Base-by-base conservation (phyloP, 1,284 basidiomycete genomes). In the Trametes polyzona region DNA sequence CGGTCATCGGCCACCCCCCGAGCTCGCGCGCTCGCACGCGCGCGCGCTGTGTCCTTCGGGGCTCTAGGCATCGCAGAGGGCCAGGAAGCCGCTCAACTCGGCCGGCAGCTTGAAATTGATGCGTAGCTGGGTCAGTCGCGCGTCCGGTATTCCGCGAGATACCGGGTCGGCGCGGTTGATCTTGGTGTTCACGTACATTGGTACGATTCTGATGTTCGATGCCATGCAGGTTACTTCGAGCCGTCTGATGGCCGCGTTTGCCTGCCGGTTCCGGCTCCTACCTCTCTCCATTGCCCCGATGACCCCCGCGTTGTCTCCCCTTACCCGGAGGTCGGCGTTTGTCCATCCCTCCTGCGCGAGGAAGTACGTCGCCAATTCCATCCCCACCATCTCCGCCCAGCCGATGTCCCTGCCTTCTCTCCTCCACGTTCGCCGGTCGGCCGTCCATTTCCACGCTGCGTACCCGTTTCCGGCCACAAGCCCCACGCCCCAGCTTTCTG, bases 361-460 rank as follows among this genome's bases (percentile, higher is more conserved):
- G 8, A 49, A 37, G 2, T 47, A 50, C 0, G 69, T 48, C 0
- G 64, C 57, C 2, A 78, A 60, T 56, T 78, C 72, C 4, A 78
- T 62, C 0, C 73, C 76, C 0, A 78, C 59, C 40, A 74, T 70
- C 58, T 80, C 76, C 0, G 70, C 76, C 77, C 77, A 79, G 1
- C 73, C 69, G 37, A 78, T 78, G 47, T 74, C 68, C 1, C 67
- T 47, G 0, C 63, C 58, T 2, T 64, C 46, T 0, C 47, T 16
- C 29, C 69, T 63, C 72, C 73, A 75, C 3, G 57, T 57, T 0
- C 41, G 11, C 1, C 1, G 14, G 1, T 11, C 19, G 12, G 17
- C 21, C 0, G n/a, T 17, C 17, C 75, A 67, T 2, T 35, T 39
- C 74, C 76, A 78, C 0, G 69, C 60, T 0, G 54, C 44, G 73